These are phyloP conservation scores for Physocladia obscura DNA, from an alignment of 192 early-diverging fungal species.

Conservation along the genomic window DNA sequence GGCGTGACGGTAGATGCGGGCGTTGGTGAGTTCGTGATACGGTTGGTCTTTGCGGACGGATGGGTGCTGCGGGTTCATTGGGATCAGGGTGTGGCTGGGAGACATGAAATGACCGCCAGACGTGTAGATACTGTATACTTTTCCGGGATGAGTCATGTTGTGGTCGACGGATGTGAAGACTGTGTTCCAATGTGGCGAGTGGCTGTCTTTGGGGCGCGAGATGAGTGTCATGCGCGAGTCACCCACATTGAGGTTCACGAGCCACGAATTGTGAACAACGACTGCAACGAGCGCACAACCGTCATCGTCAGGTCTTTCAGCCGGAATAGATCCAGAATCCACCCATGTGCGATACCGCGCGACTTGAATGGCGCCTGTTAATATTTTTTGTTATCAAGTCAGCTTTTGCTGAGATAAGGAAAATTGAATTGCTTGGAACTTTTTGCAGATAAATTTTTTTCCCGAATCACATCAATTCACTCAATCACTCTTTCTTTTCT, in stretches of 20 bases:
- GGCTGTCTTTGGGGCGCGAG: not conserved
- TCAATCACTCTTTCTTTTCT: too few species aligned
- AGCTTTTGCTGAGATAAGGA: too few species aligned
- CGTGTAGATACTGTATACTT: slow-evolving; percentile 50
- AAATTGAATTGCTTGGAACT: not conserved
- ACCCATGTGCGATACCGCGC: slow-evolving; percentile 49
- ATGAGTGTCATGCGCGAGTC: slow-evolving; percentile 44
- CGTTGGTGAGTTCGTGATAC: slow-evolving; percentile 49
- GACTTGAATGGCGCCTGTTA: slow-evolving; percentile 43
- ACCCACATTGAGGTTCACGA: slow-evolving; percentile 62
- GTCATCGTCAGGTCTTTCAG: slow-evolving; percentile 45
- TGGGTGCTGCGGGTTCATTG: slow-evolving; percentile 26
- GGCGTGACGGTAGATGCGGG: slow-evolving; percentile 55
- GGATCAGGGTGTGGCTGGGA: slow-evolving; percentile 44
- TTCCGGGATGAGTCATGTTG: slow-evolving; percentile 60
- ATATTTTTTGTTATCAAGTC: too few species aligned
- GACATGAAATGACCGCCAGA: slow-evolving; percentile 57
- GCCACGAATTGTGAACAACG: slow-evolving; percentile 44
- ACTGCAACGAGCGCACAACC: slow-evolving; percentile 60
- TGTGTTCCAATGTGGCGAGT: slow-evolving; percentile 29
- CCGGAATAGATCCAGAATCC: slow-evolving; percentile 24
- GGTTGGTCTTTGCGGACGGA: slow-evolving; percentile 23
- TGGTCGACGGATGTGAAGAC: slow-evolving; percentile 55
- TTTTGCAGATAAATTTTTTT: not conserved
- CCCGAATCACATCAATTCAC: too few species aligned